phyloP scores from a whole-genome alignment of 345 rosid species.

The Pistacia integerrima region DNA sequence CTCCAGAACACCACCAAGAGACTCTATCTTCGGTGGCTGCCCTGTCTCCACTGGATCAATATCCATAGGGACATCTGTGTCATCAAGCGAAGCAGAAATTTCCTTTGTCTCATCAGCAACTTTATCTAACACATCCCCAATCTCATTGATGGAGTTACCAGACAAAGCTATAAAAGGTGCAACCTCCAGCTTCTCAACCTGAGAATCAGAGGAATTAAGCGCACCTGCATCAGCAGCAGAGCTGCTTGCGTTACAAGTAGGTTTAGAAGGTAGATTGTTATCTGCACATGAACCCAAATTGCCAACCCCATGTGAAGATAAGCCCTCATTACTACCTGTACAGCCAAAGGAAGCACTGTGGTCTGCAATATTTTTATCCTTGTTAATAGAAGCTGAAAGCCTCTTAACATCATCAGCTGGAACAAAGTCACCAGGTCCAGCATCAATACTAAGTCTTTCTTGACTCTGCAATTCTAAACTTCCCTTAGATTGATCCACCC shows the following conservation, averaged over 20 bases:
- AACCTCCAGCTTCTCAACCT: constrained; percentile 13
- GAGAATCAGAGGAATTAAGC: constrained; percentile 4
- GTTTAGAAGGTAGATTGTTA: neutral
- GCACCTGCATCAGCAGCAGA: neutral
- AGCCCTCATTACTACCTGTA: neutral
- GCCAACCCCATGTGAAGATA: constrained; percentile 8
- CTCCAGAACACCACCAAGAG: neutral
- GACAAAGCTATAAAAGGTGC: neutral
- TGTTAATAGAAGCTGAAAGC: neutral
- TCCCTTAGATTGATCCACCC: neutral
- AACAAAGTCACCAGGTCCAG: constrained; percentile 9
- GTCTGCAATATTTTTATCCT: neutral
- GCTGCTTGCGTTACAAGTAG: neutral
- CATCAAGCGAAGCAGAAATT: neutral
- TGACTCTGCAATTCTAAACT: neutral
- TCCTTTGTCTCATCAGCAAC: neutral
- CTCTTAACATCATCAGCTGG: constrained; percentile 1
- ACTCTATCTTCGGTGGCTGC: neutral
- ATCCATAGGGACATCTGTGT: neutral
- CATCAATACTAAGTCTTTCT: neutral
- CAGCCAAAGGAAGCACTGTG: neutral
- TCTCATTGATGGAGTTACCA: neutral
- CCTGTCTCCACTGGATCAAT: neutral
- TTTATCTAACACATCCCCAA: neutral
- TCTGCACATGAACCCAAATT: neutral